Evolutionary conservation across 306 rosid species (phyloP), one percentile per base, ranked within the genome.

Genomic region (Vigna radiata): DNA sequence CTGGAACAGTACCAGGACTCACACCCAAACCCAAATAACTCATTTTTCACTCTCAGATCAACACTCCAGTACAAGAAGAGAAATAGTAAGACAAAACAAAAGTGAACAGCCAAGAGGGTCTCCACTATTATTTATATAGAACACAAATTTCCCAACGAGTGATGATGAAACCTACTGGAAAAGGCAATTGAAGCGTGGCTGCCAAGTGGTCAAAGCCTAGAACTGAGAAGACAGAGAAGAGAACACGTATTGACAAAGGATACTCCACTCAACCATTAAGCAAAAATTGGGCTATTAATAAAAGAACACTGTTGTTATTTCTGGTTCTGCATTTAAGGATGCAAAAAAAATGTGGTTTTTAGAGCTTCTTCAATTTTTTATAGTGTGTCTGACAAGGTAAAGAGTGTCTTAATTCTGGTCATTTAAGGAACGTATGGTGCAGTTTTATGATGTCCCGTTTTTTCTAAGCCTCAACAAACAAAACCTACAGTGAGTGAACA

Each of bases 1-100:
- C 91, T 2, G 97, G 86, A 25, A 83, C 92, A 78, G 82, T 91
- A 68, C 92, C 91, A 39, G 92, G 92, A 79, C 97, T 91, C 67
- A 86, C 87, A 44, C 94, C 97, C 8, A 91, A 87, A 37, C 94
- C 97, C 11, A 91, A 87, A 31, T 88, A 88, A 75, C 88, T 89
- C 94, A 91, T 91, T 15, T 49, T 72, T 59, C 23, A 53, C 41
- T 80, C 54, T 31, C 39, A 47, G 25, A 70, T 64, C 69, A 77
- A 56, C 70, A 27, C 48, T 21, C 21, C 2, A 39, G 8, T 71
- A 9, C 46, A 8, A 41, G 13, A 41, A 29, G 61, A 70, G 47
- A 21, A 31, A 61, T 12, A 3, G 16, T 27, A 62, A 16, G 39
- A 56, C 36, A 23, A 23, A 21, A 23, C 36, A 29, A 21, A 56